Evolutionary conservation across 441 rosid species (phyloP).

Genomic region (Erodium texanum): DNA sequence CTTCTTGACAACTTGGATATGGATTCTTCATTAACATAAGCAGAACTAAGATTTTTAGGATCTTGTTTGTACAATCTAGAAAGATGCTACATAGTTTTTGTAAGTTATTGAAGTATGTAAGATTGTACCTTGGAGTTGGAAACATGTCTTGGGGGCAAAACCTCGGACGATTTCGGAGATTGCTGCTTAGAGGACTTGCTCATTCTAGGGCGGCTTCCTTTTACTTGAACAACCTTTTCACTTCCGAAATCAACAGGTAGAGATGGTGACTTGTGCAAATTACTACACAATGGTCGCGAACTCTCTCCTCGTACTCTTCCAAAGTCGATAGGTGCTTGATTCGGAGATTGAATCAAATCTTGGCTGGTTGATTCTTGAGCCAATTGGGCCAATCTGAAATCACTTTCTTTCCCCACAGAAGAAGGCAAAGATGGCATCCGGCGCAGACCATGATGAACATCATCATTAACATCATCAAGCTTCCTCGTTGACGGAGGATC

Average conservation of each 20-base stretch:
- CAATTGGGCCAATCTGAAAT: neutral
- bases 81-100: neutral
- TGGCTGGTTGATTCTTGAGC: neutral
- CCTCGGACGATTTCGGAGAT: neutral
- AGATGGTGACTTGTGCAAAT: neutral
- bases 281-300: neutral
- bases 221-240: neutral
- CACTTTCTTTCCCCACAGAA: too few species aligned
- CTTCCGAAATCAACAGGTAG: neutral
- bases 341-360: neutral
- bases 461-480: neutral
- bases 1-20: neutral
- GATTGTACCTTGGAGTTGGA: neutral
- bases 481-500: constrained; percentile 12
- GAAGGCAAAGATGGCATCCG: too few species aligned
- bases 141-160: constrained; percentile 1
- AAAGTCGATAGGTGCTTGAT: neutral
- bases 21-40: neutral
- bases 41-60: neutral
- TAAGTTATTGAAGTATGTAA: neutral
- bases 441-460: neutral
- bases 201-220: neutral
- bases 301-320: neutral
- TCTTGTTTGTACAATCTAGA: neutral
- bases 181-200: neutral